Percentiles rank a stretch among this genome's conserved stretches.
phyloP scores from a whole-genome alignment of 805 yeast species.

The Yarrowia porcina region DNA sequence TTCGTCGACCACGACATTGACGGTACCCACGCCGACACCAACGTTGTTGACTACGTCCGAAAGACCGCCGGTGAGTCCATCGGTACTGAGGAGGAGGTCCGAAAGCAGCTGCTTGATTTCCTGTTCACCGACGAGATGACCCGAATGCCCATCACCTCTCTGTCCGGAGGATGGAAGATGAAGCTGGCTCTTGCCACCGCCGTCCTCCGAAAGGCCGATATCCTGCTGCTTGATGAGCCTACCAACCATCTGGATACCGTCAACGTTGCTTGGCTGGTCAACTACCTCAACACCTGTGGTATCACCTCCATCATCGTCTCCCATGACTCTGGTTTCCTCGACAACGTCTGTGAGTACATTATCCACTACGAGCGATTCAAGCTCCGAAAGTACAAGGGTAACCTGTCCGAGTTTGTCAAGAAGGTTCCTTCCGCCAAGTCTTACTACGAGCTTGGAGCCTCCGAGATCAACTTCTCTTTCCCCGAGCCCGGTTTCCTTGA shows the following conservation, averaged over 20 bases:
- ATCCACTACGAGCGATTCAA: constrained; percentile 99
- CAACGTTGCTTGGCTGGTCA: constrained; percentile 99
- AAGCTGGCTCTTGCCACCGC: constrained; percentile 99
- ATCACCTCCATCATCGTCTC: constrained; percentile 98
- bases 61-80: constrained; percentile 75
- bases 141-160: constrained; percentile 87
- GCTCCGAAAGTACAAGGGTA: constrained; percentile 99
- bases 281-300: constrained; percentile 98
- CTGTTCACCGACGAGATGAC: constrained; percentile 93
- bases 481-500: constrained; percentile 99
- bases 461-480: constrained; percentile 94
- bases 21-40: constrained; percentile 94
- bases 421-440: constrained; percentile 98
- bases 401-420: constrained; percentile 97
- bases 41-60: constrained; percentile 88
- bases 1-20: constrained; percentile 99
- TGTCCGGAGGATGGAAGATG: constrained; percentile 99
- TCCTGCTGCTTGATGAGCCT: constrained; percentile 97
- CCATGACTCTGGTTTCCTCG: constrained; percentile 99
- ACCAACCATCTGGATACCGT: constrained; percentile 99
- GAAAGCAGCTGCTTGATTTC: constrained; percentile 79
- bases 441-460: constrained; percentile 97
- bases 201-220: constrained; percentile 96
- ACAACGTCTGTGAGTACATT: constrained; percentile 94
- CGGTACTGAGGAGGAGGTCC: constrained; percentile 70